A percentile compares a stretch with the other conserved stretches of the same genome.
These are phyloP conservation scores for Hyparrhenia diplandra DNA, from an alignment of 176 grass and related monocot genomes.

Conservation along the genomic window DNA sequence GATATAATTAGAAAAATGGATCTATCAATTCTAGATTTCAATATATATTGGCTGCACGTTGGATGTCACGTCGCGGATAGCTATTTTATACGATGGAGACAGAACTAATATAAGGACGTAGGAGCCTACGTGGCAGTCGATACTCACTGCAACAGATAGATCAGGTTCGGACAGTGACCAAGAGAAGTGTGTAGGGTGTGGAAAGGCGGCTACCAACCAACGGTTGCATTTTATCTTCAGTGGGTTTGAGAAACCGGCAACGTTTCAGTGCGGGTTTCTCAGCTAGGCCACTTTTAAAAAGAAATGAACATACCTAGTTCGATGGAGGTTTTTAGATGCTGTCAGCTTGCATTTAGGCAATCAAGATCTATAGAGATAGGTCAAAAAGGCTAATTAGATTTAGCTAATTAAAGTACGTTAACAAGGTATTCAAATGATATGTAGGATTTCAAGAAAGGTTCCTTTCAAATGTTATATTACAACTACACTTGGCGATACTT, in stretches of 20 bases:
- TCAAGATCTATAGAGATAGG: no score
- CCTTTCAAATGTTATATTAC: no score
- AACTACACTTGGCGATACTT: no score
- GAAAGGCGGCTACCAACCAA: background rate
- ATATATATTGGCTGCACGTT: slow-evolving; percentile 2
- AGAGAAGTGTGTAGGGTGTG: background rate
- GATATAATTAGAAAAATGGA: no score
- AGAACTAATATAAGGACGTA: background rate
- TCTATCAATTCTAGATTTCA: background rate
- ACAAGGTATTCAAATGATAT: no score
- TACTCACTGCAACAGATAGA: background rate
- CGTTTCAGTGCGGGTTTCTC: background rate
- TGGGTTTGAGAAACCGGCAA: background rate
- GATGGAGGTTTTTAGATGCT: background rate
- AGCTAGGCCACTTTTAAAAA: background rate
- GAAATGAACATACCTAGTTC: background rate
- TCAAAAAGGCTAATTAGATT: no score
- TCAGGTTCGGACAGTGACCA: slow-evolving; percentile 2
- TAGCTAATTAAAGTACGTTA: no score
- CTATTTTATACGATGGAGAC: background rate
- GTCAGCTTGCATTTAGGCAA: no score
- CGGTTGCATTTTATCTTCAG: background rate
- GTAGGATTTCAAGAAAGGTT: no score
- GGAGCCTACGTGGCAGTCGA: background rate
- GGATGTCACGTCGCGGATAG: background rate